Evolutionary conservation across 106 monocot species (phyloP), one percentile per base, ranked within the genome.

Genomic region (Gastrodia elata): DNA sequence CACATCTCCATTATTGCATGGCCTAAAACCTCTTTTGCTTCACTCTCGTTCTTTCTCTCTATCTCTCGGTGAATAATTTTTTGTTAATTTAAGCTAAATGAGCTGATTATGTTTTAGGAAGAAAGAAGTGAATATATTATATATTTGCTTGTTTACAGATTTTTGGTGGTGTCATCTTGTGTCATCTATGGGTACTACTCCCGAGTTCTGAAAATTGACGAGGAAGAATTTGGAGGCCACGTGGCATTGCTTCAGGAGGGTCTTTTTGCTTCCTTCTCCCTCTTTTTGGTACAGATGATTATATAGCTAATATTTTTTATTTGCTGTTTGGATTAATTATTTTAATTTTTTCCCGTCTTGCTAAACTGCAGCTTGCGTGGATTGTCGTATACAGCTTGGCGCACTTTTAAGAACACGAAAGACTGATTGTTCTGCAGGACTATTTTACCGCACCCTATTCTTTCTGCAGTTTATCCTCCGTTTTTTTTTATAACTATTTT

Each of bases 151-250:
- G 38, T 20, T 73, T 27, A n/a, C 84, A 97, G 96, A 75, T 91
- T 91, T 84, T 48, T 97, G 79, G 71, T 76, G 38, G 16, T 97
- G 16, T 92, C 96, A 39, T 83, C 96, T 9, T 80, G 74, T 14
- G 43, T 88, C 38, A 81, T 97, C 39, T 97, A 92, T 81, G 87
- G 86, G 46, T 92, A 92, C 73, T 97, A 92, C 67, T 57, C 88
- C 35, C 67, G 88, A 37, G 64, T 92, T 18, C 74, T 97, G 76
- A 97, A 83, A 69, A 79, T 90, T 72, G 96, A 97, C 57, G 96
- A 88, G 58, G 96, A 97, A 68, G 96, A 97, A 69, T 92, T 81
- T 71, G 96, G 92, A 44, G 96, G 96, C 35, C 96, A 97, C 72
- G 80, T 73, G 68, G 80, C 92, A 56, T 70, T 96, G 65, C 82